Base-by-base conservation (phyloP, 106 monocot species). In the Dactylorhiza incarnata region DNA sequence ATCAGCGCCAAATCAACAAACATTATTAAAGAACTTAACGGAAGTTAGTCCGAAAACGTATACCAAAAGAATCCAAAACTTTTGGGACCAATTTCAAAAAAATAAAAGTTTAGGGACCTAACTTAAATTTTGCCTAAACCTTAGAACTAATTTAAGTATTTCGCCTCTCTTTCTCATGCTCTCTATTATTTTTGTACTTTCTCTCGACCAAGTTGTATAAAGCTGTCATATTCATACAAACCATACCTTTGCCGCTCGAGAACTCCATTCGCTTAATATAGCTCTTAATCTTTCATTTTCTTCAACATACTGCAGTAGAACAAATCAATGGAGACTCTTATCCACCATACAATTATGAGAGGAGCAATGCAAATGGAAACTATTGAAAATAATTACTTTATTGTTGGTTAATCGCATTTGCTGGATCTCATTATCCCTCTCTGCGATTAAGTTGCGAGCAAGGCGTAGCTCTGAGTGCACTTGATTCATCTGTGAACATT, bases 281-380 rank as follows among this genome's bases (percentile, higher is more conserved):
- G 83, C 93, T 91, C 94, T 89, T 11, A 97, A 74, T 75, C 97
- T 93, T 80, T 97, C 94, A 75, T 97, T 94, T 78, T 97, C 97
- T 83, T 94, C 89, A 15, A 97, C 78, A 82, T 97, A 97, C 97
- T 97, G 78, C 72, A 76, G 7, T 14, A 59, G 19, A 67, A 49
- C 43, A 74, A 66, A 78, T 68, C 37, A 71, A 54, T 6, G 44
- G 29, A 26, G 6, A 82, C 19, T 59, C 22, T 22, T 20, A 58
- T 7, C 22, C 54, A 54, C 54, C 54, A 54, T 54, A 54, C 54
- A 54, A 73, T 63, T n/a, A 63, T 63, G 22, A 6, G 6, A 25
- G 24, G 29, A 66, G 13, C 13, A 70, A 10, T 48, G 49, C 19
- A 23, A 48, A 20, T 11, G 72, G 4, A 70, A 7, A 46, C 7